Evolutionary conservation across 2,329 filamentous ascomycete species (phyloP).

Genomic region (Microdochium paspali): DNA sequence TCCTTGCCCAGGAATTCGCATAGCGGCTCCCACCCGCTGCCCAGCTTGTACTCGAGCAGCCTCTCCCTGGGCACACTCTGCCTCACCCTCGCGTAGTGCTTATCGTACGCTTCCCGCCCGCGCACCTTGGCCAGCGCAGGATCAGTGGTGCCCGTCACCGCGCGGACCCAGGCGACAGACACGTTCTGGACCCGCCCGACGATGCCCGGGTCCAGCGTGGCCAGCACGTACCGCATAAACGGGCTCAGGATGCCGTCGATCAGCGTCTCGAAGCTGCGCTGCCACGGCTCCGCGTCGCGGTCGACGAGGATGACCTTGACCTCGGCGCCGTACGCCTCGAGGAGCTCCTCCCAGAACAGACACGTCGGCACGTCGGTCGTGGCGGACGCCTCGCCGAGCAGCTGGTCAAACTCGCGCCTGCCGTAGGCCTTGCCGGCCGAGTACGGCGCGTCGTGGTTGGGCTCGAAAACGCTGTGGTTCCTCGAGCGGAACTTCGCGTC

Average conservation of each 20-base stretch:
- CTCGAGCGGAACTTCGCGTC: no score
- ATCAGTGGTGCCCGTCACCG: not conserved
- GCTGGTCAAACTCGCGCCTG: slow-evolving; percentile 5
- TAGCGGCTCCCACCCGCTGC: slow-evolving; percentile 13
- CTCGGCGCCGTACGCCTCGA: slow-evolving; percentile 9
- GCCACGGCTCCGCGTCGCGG: slow-evolving; percentile 12
- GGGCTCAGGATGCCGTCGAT: slow-evolving; percentile 2
- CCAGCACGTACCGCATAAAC: slow-evolving; percentile 12
- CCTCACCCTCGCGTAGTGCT: slow-evolving; percentile 9
- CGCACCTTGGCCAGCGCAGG: not conserved
- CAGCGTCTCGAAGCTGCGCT: slow-evolving; percentile 11
- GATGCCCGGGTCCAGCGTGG: slow-evolving; percentile 10
- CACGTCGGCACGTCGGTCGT: slow-evolving; percentile 8
- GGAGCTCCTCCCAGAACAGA: slow-evolving; percentile 8
- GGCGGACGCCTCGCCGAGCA: slow-evolving; percentile 8
- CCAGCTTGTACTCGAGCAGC: slow-evolving; percentile 11
- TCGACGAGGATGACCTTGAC: slow-evolving; percentile 13
- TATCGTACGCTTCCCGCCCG: slow-evolving; percentile 4
- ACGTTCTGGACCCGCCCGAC: slow-evolving; percentile 4
- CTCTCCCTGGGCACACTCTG: slow-evolving; percentile 5
- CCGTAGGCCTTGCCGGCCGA: not conserved
- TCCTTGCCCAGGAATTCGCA: slow-evolving; percentile 12
- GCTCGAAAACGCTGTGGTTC: no score
- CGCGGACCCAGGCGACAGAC: slow-evolving; percentile 1
- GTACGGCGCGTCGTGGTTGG: no score